Evolutionary conservation across 2,329 filamentous ascomycete species (phyloP).

Genomic region (Aphanoascus verrucosus): DNA sequence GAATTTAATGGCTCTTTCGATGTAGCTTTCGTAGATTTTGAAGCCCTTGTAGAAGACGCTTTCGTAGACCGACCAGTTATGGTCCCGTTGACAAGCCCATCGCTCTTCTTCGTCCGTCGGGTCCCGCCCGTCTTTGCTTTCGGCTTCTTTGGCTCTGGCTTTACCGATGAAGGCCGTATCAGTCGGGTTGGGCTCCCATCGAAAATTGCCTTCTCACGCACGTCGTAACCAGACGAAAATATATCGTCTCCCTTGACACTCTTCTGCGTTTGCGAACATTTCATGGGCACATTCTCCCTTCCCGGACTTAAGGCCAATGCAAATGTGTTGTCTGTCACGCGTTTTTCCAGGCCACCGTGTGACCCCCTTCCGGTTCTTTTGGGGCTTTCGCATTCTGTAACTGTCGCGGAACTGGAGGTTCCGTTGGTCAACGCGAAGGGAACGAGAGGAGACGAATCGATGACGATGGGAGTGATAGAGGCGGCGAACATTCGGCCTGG

Average conservation of each 20-base stretch:
- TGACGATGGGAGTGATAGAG: constrained; percentile 7
- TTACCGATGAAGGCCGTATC: background rate
- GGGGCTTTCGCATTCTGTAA: background rate
- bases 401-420: background rate
- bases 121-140: constrained; percentile 18
- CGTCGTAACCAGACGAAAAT: background rate
- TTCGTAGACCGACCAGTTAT: constrained; percentile 31
- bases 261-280: background rate
- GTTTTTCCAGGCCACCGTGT: background rate
- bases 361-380: background rate
- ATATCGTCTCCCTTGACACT: background rate
- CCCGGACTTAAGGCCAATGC: constrained; percentile 1
- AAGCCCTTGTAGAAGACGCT: constrained; percentile 16
- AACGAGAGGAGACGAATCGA: constrained; percentile 1
- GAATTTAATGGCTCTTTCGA: background rate
- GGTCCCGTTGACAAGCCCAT: constrained; percentile 25
- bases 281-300: constrained; percentile 12
- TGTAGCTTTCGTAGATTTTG: background rate
- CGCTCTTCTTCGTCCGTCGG: constrained; percentile 20
- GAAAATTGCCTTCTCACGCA: background rate
- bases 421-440: background rate
- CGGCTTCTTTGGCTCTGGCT: background rate
- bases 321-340: too few species aligned
- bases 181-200: background rate
- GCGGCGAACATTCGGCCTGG: constrained; percentile 8